phyloP scores from a whole-genome alignment of 2,329 filamentous ascomycete species.

The Colletotrichum gloeosporioides region DNA sequence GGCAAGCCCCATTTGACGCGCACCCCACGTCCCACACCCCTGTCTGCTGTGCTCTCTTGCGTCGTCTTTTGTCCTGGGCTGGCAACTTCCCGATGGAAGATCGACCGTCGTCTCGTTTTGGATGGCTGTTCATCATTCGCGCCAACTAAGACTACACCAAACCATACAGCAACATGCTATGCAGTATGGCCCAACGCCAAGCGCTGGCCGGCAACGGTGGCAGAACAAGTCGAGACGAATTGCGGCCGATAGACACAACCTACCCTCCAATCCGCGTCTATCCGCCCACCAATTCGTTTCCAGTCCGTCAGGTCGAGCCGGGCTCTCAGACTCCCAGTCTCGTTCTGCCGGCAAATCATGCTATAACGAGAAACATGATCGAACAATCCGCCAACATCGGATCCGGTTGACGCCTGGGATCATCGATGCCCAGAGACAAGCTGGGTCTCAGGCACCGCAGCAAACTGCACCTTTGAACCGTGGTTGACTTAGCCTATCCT shows the following conservation, averaged over 20 bases:
- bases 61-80: not conserved
- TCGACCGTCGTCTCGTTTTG: slow-evolving; percentile 19
- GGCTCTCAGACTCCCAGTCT: slow-evolving; percentile 18
- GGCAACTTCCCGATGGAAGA: slow-evolving; percentile 11
- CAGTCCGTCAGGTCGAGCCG: slow-evolving; percentile 15
- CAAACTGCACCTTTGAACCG: not conserved
- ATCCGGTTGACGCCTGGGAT: not conserved
- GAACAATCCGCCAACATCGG: not conserved
- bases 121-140: not conserved
- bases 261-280: not conserved
- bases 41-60: not conserved
- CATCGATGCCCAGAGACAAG: slow-evolving; percentile 12
- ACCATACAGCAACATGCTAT: not conserved
- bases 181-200: slow-evolving; percentile 1
- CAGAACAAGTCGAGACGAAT: not conserved
- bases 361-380: slow-evolving; percentile 4
- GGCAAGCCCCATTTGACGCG: not conserved
- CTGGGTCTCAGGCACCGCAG: slow-evolving; percentile 14
- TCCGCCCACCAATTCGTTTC: not conserved
- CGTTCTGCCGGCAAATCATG: slow-evolving; percentile 20
- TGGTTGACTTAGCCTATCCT: not conserved
- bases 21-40: slow-evolving; percentile 9
- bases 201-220: not conserved
- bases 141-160: not conserved
- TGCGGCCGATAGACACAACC: not conserved